Percentiles rank a stretch among this genome's conserved stretches.
Evolutionary conservation across 2,329 filamentous ascomycete genomes (phyloP).

Genomic region (Pseudocercospora vitis): DNA sequence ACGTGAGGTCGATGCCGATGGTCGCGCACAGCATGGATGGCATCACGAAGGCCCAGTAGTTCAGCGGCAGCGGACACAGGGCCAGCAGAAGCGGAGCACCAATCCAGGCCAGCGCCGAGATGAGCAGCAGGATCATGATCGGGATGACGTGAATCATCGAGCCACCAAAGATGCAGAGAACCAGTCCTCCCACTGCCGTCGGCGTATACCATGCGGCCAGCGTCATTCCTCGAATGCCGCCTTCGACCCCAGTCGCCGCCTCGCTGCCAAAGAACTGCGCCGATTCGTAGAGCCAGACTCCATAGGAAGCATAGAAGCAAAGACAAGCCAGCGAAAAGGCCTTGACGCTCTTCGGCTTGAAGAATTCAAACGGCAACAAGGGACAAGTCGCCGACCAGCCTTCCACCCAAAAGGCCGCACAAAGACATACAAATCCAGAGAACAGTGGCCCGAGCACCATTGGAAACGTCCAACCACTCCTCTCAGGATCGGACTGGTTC

Average conservation of each 20-base stretch:
- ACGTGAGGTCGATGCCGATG: constrained; percentile 40
- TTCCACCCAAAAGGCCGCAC: constrained; percentile 37
- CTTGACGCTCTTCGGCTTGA: constrained; percentile 34
- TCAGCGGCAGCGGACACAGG: constrained; percentile 32
- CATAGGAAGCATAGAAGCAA: constrained; percentile 41
- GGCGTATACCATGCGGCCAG: constrained; percentile 40
- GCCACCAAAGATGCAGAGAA: constrained; percentile 36
- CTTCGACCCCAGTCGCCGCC: constrained; percentile 19
- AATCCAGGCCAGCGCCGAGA: constrained; percentile 39
- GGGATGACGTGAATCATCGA: constrained; percentile 36
- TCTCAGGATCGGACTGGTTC: constrained; percentile 17
- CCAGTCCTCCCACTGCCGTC: constrained; percentile 37
- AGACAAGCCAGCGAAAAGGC: constrained; percentile 38
- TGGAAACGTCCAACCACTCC: constrained; percentile 30
- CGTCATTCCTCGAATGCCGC: constrained; percentile 31
- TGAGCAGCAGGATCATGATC: constrained; percentile 32
- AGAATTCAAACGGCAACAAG: constrained; percentile 40
- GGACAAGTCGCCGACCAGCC: constrained; percentile 37
- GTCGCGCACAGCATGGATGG: constrained; percentile 41
- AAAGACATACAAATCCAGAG: constrained; percentile 32
- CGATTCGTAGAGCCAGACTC: constrained; percentile 38
- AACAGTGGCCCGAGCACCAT: constrained; percentile 35
- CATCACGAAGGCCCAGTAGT: constrained; percentile 40
- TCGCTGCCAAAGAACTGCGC: constrained; percentile 30
- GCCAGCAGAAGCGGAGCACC: constrained; percentile 39